Percentiles rank a stretch among this genome's conserved stretches.
phyloP scores from a whole-genome alignment of 257 asterid species.

The Orobanche coerulescens region DNA sequence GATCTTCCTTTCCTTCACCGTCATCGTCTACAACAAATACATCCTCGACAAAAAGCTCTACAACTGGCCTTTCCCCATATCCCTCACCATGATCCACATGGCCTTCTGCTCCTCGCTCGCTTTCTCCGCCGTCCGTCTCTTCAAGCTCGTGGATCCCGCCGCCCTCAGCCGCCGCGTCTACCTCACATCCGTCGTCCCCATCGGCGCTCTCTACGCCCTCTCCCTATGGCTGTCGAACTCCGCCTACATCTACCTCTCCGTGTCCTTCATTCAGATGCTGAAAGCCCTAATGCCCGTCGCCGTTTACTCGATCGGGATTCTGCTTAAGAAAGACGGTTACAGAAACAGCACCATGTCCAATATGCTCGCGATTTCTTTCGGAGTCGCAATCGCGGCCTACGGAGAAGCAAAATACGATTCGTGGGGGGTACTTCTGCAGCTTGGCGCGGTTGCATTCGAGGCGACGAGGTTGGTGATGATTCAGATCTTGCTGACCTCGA shows the following conservation, averaged over 20 bases:
- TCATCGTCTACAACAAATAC: conserved; percentile 35
- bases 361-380: conserved; percentile 28
- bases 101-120: conserved; percentile 32
- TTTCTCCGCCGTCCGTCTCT: conserved; percentile 25
- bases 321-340: conserved; percentile 20
- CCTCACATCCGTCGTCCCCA: conserved; percentile 30
- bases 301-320: conserved; percentile 28
- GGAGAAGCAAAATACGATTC: conserved; percentile 30
- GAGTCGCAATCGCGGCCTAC: conserved; percentile 28
- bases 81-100: conserved; percentile 35
- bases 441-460: conserved; percentile 29
- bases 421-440: conserved; percentile 24
- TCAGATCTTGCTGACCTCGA: conserved; percentile 28
- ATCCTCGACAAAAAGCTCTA: conserved; percentile 30
- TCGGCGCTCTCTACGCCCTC: conserved; percentile 31
- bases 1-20: conserved; percentile 35
- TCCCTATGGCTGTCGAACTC: conserved; percentile 34
- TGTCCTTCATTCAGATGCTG: conserved; percentile 32
- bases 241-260: conserved; percentile 33
- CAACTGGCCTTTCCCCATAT: conserved; percentile 36
- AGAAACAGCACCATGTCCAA: conserved; percentile 24
- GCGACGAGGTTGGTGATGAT: conserved; percentile 31
- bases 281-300: conserved; percentile 34
- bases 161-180: conserved; percentile 30
- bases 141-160: conserved; percentile 31